A percentile compares a stretch with the other conserved stretches of the same genome.
phyloP scores from a whole-genome alignment of 225 moss, liverwort and hornwort species.

The Neckera pumila region DNA sequence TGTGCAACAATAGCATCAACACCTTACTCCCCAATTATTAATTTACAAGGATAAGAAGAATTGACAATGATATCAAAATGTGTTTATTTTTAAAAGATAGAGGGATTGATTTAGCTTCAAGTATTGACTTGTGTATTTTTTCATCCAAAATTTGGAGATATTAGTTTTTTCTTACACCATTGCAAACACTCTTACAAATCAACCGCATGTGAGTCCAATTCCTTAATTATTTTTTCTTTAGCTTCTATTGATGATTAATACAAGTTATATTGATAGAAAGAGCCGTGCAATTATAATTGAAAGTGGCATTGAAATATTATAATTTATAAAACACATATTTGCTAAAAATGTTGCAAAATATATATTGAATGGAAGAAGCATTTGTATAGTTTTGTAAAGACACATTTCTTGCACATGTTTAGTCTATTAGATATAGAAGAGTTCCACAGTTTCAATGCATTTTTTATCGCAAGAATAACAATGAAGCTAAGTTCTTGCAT shows the following conservation, averaged over 20 bases:
- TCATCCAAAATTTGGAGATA: no score
- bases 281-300: neutral
- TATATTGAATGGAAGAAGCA: neutral
- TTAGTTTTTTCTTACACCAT: neutral
- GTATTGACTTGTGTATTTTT: no score
- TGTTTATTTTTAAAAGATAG: neutral
- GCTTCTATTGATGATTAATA: neutral
- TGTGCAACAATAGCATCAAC: neutral
- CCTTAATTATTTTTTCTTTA: no score
- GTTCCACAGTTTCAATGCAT: neutral
- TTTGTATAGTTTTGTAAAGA: neutral
- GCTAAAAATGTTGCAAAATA: neutral
- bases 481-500: no score
- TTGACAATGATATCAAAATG: neutral
- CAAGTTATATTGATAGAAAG: no score
- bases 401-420: neutral
- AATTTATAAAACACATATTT: neutral
- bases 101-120: neutral
- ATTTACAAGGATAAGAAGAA: neutral
- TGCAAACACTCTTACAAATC: neutral
- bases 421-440: neutral
- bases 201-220: fast-evolving
- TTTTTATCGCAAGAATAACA: neutral
- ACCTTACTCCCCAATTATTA: neutral
- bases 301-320: neutral